phyloP scores from a whole-genome alignment of 176 grass and related monocot species.

The Coix lacrymajobi region DNA sequence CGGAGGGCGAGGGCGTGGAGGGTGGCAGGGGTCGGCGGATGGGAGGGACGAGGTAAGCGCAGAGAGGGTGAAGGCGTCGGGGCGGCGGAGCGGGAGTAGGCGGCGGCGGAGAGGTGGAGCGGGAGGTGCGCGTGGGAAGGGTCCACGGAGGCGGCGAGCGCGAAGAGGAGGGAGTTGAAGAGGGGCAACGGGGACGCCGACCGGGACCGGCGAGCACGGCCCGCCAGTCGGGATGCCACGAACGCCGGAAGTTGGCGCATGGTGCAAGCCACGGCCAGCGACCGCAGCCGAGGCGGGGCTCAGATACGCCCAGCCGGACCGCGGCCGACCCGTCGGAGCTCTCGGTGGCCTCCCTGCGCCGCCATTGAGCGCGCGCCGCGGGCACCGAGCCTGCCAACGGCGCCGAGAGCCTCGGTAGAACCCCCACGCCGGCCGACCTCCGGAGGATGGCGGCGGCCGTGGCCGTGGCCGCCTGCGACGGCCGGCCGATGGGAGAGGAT shows the following conservation, averaged over 20 bases:
- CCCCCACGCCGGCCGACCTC: constrained; percentile 61
- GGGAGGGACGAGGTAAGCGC: constrained; percentile 20
- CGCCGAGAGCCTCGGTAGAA: constrained; percentile 92
- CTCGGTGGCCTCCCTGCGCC: constrained; percentile 90
- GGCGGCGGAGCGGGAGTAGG: constrained; percentile 29
- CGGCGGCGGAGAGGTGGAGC: constrained; percentile 37
- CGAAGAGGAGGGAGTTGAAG: constrained; percentile 44
- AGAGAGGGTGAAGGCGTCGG: constrained; percentile 53
- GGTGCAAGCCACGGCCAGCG: not conserved
- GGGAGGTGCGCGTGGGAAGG: constrained; percentile 28
- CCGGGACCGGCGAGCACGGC: constrained; percentile 8
- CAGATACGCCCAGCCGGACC: constrained; percentile 50
- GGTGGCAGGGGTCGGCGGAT: not conserved
- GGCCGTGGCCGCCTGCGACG: constrained; percentile 34
- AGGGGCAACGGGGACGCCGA: constrained; percentile 29
- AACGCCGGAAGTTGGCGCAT: constrained; percentile 27
- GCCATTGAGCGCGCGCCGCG: constrained; percentile 94
- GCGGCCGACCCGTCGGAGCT: constrained; percentile 77
- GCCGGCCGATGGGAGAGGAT: too few species aligned
- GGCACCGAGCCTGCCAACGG: constrained; percentile 86
- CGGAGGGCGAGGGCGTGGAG: constrained; percentile 31
- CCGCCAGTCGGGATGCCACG: constrained; percentile 13
- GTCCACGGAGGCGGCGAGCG: constrained; percentile 18
- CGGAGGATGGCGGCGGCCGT: constrained; percentile 61
- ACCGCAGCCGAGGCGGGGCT: constrained; percentile 28